Evolutionary conservation across 2,329 filamentous ascomycete species (phyloP), one percentile per base, ranked within the genome.

Genomic region (Taxawa tesnikishii): DNA sequence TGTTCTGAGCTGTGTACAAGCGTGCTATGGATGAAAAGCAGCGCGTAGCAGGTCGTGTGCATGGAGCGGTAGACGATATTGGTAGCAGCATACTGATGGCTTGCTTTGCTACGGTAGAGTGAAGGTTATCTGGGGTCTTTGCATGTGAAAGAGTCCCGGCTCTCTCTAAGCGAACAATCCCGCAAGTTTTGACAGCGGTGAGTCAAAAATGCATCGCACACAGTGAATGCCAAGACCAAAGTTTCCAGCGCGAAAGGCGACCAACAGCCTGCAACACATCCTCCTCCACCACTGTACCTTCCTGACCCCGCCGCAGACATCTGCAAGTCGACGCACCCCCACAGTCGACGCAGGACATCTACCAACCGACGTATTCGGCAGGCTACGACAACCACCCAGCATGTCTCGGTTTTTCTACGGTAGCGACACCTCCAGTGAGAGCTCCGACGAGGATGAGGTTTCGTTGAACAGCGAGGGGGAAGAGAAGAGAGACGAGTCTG

Each of bases 341-440:
- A 15, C 19, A 15, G 10, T 8, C 14, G 24, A 29, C 27, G 19
- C 15, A 32, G 23, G 23, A 17, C 29, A n/a, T 14, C 19, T 8
- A 8, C 14, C 12, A 12, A 8, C 9, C 26, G 26, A 8, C 26
- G 8, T 8, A n/a, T 27, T 24, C 15, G 14, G 15, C 11, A 23
- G 11, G 18, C 34, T 29, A 29, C 25, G 16, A 15, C 26, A 25
- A 19, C 29, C 28, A 32, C n/a, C 58, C 65, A 81, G 55, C 41
- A 90, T 88, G 82, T 96, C 90, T 73, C 82, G 85, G 68, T 98
- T 96, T 66, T 96, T 96, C 73, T 82, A 84, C 62, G 82, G 82
- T 59, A 82, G 79, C 67, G 87, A 93, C 64, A 94, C 87, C 75
- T 94, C 88, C 54, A 83, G 76, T 70, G 87, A 94, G 64, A 87